Conservation (phyloP, 805 yeast species). For the Candida taoyuanica region DNA sequence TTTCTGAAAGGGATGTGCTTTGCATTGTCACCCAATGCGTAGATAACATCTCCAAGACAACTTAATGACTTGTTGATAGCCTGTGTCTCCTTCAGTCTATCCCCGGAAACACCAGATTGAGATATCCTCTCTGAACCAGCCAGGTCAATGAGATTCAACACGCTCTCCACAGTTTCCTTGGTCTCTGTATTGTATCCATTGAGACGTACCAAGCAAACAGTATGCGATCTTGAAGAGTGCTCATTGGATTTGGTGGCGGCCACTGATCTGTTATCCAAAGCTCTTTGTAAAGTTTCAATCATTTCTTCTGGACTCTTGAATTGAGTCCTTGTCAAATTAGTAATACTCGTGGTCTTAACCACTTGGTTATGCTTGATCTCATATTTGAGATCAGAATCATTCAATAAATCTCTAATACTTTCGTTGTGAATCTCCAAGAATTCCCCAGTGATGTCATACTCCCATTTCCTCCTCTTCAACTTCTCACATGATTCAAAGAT, state of each 20-base stretch:
- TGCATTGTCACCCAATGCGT: conserved; percentile 52
- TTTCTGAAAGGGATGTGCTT: conserved; percentile 90
- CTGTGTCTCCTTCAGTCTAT: conserved; percentile 79
- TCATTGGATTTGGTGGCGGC: conserved; percentile 81
- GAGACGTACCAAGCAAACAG: conserved; percentile 64
- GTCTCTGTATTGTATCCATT: conserved; percentile 48
- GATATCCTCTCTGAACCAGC: conserved; percentile 91
- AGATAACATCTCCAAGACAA: conserved; percentile 84
- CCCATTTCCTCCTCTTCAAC: conserved; percentile 53
- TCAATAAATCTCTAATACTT: conserved; percentile 61
- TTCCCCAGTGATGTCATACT: conserved; percentile 59
- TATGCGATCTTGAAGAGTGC: conserved; percentile 88
- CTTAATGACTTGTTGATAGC: conserved; percentile 86
- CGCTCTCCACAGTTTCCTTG: conserved; percentile 48
- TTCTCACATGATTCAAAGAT: conserved; percentile 55
- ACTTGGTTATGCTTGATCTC: conserved; percentile 70
- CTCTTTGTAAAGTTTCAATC: conserved; percentile 43
- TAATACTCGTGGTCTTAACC: conserved; percentile 50
- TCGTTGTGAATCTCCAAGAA: conserved; percentile 91
- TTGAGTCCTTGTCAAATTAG: conserved; percentile 49
- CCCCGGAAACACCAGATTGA: conserved; percentile 74
- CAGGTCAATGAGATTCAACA: conserved; percentile 76
- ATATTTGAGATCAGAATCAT: conserved; percentile 34
- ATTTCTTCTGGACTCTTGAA: conserved; percentile 49
- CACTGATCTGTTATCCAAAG: conserved; percentile 61